Evolutionary conservation across 2,329 filamentous ascomycete species (phyloP).

Genomic region (Nigrograna mackinnonii): DNA sequence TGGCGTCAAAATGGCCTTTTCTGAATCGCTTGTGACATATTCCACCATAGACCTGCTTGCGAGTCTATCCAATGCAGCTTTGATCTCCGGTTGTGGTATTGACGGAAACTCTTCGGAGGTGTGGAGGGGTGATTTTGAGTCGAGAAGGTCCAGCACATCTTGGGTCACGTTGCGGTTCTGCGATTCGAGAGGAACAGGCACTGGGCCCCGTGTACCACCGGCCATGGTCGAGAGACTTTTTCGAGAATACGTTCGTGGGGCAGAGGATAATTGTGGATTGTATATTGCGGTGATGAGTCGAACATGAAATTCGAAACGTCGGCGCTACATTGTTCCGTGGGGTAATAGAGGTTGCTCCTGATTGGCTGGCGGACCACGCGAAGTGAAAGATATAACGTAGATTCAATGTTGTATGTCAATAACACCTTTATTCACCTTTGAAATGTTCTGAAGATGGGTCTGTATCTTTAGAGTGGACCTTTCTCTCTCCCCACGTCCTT

Average conservation of each 20-base stretch:
- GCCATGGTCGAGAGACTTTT: slow-evolving; percentile 44
- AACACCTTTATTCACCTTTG: no score
- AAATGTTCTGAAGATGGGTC: no score
- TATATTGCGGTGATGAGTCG: slow-evolving; percentile 13
- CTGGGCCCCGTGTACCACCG: slow-evolving; percentile 50
- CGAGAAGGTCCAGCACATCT: slow-evolving; percentile 76
- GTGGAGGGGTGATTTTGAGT: slow-evolving; percentile 52
- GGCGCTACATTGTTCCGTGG: slow-evolving; percentile 13
- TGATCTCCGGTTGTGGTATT: slow-evolving; percentile 60
- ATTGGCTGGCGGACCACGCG: slow-evolving; percentile 5
- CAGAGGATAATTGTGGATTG: slow-evolving; percentile 1
- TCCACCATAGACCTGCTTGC: slow-evolving; percentile 82
- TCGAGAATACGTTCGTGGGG: no score
- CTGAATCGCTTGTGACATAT: slow-evolving; percentile 81
- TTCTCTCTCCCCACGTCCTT: no score
- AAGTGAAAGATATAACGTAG: no score
- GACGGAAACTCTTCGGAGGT: slow-evolving; percentile 55
- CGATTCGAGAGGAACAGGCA: slow-evolving; percentile 47
- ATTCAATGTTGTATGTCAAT: no score
- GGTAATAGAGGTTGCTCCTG: slow-evolving; percentile 4
- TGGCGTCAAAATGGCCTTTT: slow-evolving; percentile 75
- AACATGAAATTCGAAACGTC: slow-evolving; percentile 15
- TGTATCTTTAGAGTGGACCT: no score
- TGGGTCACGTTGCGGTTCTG: slow-evolving; percentile 64
- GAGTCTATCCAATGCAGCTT: slow-evolving; percentile 86